Evolutionary conservation across 768 basidiomycete species (phyloP).

Genomic region (Agaricus bisporus): DNA sequence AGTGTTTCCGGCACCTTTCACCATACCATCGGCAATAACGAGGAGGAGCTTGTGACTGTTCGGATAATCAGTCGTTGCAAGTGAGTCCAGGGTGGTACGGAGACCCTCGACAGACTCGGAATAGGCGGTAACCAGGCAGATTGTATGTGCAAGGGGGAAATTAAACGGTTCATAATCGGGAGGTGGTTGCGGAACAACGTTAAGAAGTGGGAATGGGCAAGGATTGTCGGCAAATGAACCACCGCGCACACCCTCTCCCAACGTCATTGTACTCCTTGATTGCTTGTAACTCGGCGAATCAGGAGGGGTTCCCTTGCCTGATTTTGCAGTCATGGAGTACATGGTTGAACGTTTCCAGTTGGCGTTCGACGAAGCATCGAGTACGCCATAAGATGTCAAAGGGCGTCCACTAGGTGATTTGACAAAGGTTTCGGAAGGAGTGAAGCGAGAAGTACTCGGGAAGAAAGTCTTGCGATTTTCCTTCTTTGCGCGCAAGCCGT

Average conservation of each 20-base stretch:
- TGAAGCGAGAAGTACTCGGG: slow-evolving; percentile 68
- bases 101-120: slow-evolving; percentile 96
- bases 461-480: slow-evolving; percentile 56
- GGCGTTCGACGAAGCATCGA: slow-evolving; percentile 43
- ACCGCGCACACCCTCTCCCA: slow-evolving; percentile 45
- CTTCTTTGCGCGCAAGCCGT: slow-evolving; percentile 49
- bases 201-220: slow-evolving; percentile 89
- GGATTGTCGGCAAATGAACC: slow-evolving; percentile 54
- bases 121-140: slow-evolving; percentile 96
- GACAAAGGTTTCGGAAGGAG: slow-evolving; percentile 59
- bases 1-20: slow-evolving; percentile 88
- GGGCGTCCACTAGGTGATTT: slow-evolving; percentile 50
- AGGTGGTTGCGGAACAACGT: slow-evolving; percentile 91
- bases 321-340: slow-evolving; percentile 41
- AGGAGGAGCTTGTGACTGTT: slow-evolving; percentile 95
- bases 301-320: slow-evolving; percentile 56
- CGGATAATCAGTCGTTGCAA: slow-evolving; percentile 97
- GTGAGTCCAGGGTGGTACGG: slow-evolving; percentile 94
- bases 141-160: slow-evolving; percentile 89
- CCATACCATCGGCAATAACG: slow-evolving; percentile 97
- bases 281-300: slow-evolving; percentile 66
- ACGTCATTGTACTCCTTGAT: slow-evolving; percentile 79
- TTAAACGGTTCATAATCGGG: slow-evolving; percentile 92
- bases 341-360: slow-evolving; percentile 57
- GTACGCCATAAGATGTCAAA: slow-evolving; percentile 57